Evolutionary conservation across 108 stramenopile species (phyloP).

Genomic region (Cyclotella cryptica): DNA sequence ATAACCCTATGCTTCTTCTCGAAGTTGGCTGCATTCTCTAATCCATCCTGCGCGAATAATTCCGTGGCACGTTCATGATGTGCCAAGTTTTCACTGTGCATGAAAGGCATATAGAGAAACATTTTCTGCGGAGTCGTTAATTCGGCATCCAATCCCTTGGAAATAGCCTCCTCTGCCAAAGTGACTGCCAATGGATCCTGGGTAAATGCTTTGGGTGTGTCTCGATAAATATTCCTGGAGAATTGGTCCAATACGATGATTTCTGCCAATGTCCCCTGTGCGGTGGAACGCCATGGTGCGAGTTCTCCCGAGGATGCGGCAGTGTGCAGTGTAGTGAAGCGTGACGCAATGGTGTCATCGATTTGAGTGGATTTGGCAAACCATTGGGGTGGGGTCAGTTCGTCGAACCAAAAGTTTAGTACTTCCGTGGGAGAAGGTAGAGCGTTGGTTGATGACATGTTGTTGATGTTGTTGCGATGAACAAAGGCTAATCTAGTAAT

Average conservation of each 20-base stretch:
- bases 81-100: constrained; percentile 61
- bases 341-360: constrained; percentile 10
- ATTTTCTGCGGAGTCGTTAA: not conserved
- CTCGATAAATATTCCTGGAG: constrained; percentile 70
- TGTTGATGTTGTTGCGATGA: no score
- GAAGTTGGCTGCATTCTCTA: constrained; percentile 22
- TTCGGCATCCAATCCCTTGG: constrained; percentile 26
- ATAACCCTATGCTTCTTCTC: constrained; percentile 58
- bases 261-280: constrained; percentile 56
- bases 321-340: constrained; percentile 3
- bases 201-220: constrained; percentile 65
- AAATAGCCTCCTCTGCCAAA: constrained; percentile 21
- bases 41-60: constrained; percentile 1
- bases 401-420: constrained; percentile 34
- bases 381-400: constrained; percentile 23
- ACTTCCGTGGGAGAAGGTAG: constrained; percentile 3
- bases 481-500: no score
- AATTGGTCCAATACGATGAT: constrained; percentile 75
- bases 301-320: constrained; percentile 25
- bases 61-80: constrained; percentile 43
- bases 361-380: constrained; percentile 8
- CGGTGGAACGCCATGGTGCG: not conserved
- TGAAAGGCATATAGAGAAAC: constrained; percentile 56
- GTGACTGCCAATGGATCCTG: constrained; percentile 56
- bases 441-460: not conserved